Evolutionary conservation across 257 asterid genomes (phyloP), one percentile per base, ranked within the genome.

Genomic region (Jacaranda mimosifolia): DNA sequence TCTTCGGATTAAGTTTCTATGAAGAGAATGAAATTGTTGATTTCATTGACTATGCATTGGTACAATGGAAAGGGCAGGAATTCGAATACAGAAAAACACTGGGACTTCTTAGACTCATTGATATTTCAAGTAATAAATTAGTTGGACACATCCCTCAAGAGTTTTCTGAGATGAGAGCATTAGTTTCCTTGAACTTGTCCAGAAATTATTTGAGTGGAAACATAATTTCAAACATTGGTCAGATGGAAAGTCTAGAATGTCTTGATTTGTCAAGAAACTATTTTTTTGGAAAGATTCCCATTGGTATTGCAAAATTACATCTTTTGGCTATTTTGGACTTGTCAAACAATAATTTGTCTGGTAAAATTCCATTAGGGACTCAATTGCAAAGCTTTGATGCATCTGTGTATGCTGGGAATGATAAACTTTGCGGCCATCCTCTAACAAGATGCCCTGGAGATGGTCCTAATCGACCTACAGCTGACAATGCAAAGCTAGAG

Each of bases 261-360:
- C 87, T 85, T 26, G 88, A 85, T 58, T 4, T 85, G 1, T 83
- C 91, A 8, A n/a, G 57, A 14, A 85, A 87, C 73, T 74, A 63
- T 0, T 73, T 83, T 32, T 79, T 77, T 0, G 87, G 88, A 5
- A 59, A 48, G 63, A 87, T 85, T 42, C 89, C 87, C 0, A n/a
- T 4, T 0, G 63, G 83, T 56, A n/a, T 26, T 26, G 32, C 32
- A 26, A 26, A 26, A 26, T 26, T 26, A 2, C 32, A 26, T 26
- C 2, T 26, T 26, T 26, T 26, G 2, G 32, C 32, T 26, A 2
- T 26, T 26, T 2, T 26, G 2, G 2, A 26, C n/a, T 26, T 26
- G 32, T 26, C 32, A 26, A 26, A 26, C 32, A 26, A 26, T 26
- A 26, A 2, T 1, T 26, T 26, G 32, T 26, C 32, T 26, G 32